phyloP scores from a whole-genome alignment of 2,329 filamentous ascomycete genomes.

The Aspergillus pseudonomiae region DNA sequence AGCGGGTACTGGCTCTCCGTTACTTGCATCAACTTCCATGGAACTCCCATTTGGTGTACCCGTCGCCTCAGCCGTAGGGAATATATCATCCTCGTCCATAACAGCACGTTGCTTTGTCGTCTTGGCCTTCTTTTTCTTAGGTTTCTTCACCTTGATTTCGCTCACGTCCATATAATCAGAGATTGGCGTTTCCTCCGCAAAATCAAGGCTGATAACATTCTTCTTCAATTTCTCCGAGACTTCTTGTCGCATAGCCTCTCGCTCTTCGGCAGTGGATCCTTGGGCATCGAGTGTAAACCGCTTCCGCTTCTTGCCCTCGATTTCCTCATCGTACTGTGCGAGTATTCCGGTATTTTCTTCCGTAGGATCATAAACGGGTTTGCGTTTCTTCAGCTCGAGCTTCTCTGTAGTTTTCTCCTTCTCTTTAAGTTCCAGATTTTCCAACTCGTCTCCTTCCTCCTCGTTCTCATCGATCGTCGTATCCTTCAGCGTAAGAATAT shows the following conservation, averaged over 20 bases:
- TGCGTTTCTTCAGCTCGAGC: slow-evolving; percentile 86
- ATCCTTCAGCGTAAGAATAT: slow-evolving; percentile 94
- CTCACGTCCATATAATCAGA: slow-evolving; percentile 89
- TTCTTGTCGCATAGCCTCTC: slow-evolving; percentile 57
- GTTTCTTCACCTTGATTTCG: slow-evolving; percentile 90
- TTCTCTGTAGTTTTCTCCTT: slow-evolving; percentile 60
- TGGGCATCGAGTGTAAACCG: slow-evolving; percentile 82
- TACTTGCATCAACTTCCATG: slow-evolving; percentile 78
- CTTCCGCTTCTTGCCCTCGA: slow-evolving; percentile 85
- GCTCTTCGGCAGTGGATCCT: slow-evolving; percentile 68
- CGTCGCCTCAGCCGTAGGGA: slow-evolving; percentile 41
- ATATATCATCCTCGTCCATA: slow-evolving; percentile 63
- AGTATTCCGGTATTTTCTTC: slow-evolving; percentile 71
- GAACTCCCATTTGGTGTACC: slow-evolving; percentile 47
- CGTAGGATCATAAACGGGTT: slow-evolving; percentile 83
- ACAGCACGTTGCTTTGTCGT: slow-evolving; percentile 68
- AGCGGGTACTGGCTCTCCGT: slow-evolving; percentile 37
- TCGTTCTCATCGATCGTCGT: slow-evolving; percentile 80
- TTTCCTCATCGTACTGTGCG: slow-evolving; percentile 94
- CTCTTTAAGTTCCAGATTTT: slow-evolving; percentile 47
- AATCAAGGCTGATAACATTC: slow-evolving; percentile 76
- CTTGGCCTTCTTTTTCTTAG: slow-evolving; percentile 83
- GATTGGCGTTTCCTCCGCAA: slow-evolving; percentile 62
- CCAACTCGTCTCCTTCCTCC: slow-evolving; percentile 84
- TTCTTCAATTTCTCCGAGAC: slow-evolving; percentile 64